Percentiles rank a stretch among this genome's conserved stretches.
phyloP scores from a whole-genome alignment of 306 rosid genomes.

The Canavalia gladiata region DNA sequence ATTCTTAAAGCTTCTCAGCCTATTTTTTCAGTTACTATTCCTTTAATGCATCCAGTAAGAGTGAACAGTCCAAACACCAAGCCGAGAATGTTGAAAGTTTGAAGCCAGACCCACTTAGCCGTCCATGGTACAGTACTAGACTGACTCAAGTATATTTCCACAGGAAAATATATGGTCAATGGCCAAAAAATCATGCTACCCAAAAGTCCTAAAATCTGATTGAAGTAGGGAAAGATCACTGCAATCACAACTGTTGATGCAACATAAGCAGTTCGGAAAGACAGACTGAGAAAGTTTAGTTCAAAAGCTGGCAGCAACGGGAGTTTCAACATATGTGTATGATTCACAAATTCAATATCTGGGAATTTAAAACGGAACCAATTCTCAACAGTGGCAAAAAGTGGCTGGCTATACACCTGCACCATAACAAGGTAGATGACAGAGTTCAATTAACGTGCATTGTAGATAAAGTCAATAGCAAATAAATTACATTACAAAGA shows the following conservation, averaged over 20 bases:
- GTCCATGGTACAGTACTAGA: conserved; percentile 57
- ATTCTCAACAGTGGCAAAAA: conserved; percentile 64
- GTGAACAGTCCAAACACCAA: conserved; percentile 58
- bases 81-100: conserved; percentile 55
- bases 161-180: conserved; percentile 70
- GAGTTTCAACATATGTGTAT: conserved; percentile 49
- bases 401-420: conserved; percentile 76
- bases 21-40: conserved; percentile 58
- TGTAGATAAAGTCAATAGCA: conserved; percentile 13
- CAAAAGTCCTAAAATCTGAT: conserved; percentile 70
- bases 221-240: conserved; percentile 75
- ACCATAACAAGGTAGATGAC: conserved; percentile 39
- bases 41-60: conserved; percentile 64
- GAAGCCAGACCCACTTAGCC: conserved; percentile 63
- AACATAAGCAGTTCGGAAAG: conserved; percentile 70
- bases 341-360: conserved; percentile 57
- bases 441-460: conserved; percentile 26
- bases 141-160: conserved; percentile 65
- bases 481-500: conserved; percentile 9
- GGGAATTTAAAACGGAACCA: conserved; percentile 58
- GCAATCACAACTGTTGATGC: conserved; percentile 62
- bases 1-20: conserved; percentile 47
- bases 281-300: conserved; percentile 60
- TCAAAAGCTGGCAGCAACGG: conserved; percentile 56
- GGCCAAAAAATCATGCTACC: conserved; percentile 79